phyloP scores from a whole-genome alignment of 2,329 filamentous ascomycete species.

The Colletotrichum simmondsii region DNA sequence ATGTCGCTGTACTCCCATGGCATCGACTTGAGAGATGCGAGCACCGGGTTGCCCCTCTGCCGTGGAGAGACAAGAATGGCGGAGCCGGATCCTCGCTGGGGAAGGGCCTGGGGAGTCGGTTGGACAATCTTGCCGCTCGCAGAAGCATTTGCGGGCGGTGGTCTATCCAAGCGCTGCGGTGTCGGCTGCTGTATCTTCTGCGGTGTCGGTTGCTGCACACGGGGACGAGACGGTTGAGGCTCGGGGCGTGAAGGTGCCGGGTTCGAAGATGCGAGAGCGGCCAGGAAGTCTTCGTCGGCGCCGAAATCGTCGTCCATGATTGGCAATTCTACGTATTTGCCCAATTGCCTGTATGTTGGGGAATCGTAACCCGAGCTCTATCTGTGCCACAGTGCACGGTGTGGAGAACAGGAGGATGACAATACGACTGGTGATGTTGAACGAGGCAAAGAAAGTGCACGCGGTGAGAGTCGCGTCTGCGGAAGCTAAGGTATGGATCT shows the following conservation, averaged over 20 bases:
- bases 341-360: not conserved
- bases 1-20: constrained; percentile 98
- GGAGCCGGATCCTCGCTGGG: constrained; percentile 72
- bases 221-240: constrained; percentile 36
- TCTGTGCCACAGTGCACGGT: not conserved
- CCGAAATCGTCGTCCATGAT: constrained; percentile 66
- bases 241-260: constrained; percentile 40
- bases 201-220: constrained; percentile 50
- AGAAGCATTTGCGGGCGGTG: constrained; percentile 51
- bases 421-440: not conserved
- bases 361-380: not conserved
- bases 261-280: constrained; percentile 64
- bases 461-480: not conserved
- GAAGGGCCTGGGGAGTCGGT: constrained; percentile 87
- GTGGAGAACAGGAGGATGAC: not conserved
- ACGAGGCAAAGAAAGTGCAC: not conserved
- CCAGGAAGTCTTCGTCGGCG: constrained; percentile 66
- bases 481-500: not conserved
- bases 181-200: constrained; percentile 55
- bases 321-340: not conserved
- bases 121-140: constrained; percentile 75
- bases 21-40: constrained; percentile 83
- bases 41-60: constrained; percentile 94
- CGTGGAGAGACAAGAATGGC: constrained; percentile 90
- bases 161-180: constrained; percentile 67